Evolutionary conservation across 2,329 filamentous ascomycete species (phyloP).

Genomic region (Gyromitra esculenta): DNA sequence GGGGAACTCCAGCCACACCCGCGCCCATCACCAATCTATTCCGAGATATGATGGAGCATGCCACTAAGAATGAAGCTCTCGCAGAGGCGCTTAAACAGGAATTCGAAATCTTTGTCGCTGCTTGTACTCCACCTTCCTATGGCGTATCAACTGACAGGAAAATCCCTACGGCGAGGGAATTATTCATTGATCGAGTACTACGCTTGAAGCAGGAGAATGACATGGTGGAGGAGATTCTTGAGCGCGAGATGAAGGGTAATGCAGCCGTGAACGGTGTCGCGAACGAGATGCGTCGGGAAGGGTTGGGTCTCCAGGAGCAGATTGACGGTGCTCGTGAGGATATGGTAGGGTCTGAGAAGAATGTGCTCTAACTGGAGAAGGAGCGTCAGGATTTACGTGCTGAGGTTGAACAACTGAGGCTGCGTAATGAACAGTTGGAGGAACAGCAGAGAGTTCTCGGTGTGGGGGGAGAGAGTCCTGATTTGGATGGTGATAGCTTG

Average conservation of each 20-base stretch:
- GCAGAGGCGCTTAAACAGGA: slow-evolving; percentile 4
- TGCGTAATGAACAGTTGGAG: slow-evolving; percentile 1
- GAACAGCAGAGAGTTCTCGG: neutral
- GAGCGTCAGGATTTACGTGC: slow-evolving; percentile 10
- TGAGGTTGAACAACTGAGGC: neutral
- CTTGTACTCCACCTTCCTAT: neutral
- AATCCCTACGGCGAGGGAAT: neutral
- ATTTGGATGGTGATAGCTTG: slow-evolving; percentile 4
- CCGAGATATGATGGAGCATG: slow-evolving; percentile 13
- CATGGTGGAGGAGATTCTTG: slow-evolving; percentile 18
- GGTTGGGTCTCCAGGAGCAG: slow-evolving; percentile 10
- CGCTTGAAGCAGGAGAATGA: slow-evolving; percentile 9
- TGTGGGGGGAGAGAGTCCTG: neutral
- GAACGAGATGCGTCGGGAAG: neutral
- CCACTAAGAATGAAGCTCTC: neutral
- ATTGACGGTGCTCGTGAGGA: neutral
- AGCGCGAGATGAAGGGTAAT: neutral
- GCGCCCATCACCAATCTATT: slow-evolving; percentile 4
- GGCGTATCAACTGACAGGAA: neutral
- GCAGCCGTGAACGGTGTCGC: neutral
- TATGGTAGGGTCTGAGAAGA: neutral
- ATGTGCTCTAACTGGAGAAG: neutral
- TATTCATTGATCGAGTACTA: neutral
- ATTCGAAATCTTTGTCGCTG: slow-evolving; percentile 21
- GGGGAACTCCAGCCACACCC: neutral